Conservation (phyloP, 768 basidiomycete genomes). For the Cystofilobasidium bisporidii region DNA sequence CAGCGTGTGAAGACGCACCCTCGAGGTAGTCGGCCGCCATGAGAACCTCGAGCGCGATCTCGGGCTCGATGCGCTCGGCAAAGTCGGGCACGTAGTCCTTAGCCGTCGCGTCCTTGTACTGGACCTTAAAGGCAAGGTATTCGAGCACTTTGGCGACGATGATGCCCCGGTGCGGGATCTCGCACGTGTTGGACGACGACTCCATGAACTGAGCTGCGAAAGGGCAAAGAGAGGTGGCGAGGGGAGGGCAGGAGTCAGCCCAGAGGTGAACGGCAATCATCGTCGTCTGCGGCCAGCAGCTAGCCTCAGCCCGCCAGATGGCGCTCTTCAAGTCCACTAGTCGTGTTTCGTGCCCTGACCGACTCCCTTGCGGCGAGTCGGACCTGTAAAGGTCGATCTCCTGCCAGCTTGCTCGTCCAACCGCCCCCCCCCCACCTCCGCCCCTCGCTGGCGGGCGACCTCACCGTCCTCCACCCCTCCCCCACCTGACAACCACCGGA, state of each 20-base stretch:
- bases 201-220: background rate
- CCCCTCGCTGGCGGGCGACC: no score
- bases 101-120: conserved; percentile 56
- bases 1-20: conserved; percentile 29
- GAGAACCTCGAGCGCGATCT: conserved; percentile 74
- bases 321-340: no score
- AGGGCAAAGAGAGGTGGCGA: conserved; percentile 40
- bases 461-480: background rate
- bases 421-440: no score
- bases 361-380: no score
- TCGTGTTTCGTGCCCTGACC: no score
- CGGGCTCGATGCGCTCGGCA: conserved; percentile 69
- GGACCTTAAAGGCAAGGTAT: conserved; percentile 74
- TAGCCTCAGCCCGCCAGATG: no score
- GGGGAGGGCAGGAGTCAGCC: background rate
- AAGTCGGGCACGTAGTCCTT: conserved; percentile 82
- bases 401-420: no score
- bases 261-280: no score
- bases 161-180: conserved; percentile 42
- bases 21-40: conserved; percentile 42
- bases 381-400: no score
- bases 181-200: background rate
- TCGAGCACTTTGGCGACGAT: conserved; percentile 82
- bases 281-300: no score
- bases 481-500: background rate